These are phyloP conservation scores for Mrakia hoshinonis DNA, from an alignment of 768 basidiomycete genomes.

Conservation along the genomic window DNA sequence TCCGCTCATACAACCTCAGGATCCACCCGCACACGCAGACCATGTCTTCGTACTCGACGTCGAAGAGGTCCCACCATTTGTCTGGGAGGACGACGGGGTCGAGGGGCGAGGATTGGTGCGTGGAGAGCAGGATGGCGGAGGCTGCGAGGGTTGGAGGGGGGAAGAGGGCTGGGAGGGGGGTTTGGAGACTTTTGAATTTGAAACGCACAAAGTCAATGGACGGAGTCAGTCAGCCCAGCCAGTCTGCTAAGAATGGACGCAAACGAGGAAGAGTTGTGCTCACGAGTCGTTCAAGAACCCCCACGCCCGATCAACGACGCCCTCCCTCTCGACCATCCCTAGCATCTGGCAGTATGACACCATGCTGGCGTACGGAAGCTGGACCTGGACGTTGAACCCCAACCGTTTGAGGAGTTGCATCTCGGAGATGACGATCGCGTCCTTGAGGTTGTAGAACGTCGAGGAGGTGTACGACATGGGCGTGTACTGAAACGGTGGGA, in stretches of 20 bases:
- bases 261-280: conserved; percentile 36
- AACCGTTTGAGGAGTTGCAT: conserved; percentile 96
- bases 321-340: conserved; percentile 56
- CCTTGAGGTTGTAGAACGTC: conserved; percentile 89
- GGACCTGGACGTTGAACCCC: conserved; percentile 88
- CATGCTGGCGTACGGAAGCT: conserved; percentile 84
- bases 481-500: conserved; percentile 50
- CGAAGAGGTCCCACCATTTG: conserved; percentile 92
- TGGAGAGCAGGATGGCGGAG: conserved; percentile 74
- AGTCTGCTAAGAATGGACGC: neutral
- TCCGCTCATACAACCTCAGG: conserved; percentile 56
- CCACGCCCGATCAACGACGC: conserved; percentile 74
- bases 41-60: conserved; percentile 80
- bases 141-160: conserved; percentile 83
- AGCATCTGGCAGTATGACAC: conserved; percentile 88
- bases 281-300: conserved; percentile 93
- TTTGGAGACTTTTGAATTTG: conserved; percentile 61
- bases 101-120: conserved; percentile 49
- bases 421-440: conserved; percentile 84
- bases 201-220: neutral
- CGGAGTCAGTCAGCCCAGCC: neutral
- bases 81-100: conserved; percentile 57
- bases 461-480: conserved; percentile 84
- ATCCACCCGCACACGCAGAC: conserved; percentile 76
- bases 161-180: conserved; percentile 82